Evolutionary conservation across 1,139 yeast genomes (phyloP).

Genomic region (Magnusiomyces magnusii): DNA sequence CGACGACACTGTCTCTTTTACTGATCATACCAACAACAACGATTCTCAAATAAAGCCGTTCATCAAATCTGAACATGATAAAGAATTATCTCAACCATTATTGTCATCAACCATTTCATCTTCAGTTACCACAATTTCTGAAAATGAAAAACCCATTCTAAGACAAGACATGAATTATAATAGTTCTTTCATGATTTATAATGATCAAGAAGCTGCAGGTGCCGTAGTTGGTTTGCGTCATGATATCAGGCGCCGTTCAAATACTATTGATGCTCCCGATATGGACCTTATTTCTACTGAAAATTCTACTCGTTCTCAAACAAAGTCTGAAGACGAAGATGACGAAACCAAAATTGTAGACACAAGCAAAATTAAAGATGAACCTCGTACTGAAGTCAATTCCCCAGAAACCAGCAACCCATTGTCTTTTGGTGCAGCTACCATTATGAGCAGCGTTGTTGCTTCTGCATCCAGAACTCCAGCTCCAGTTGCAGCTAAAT

Average conservation of each 20-base stretch:
- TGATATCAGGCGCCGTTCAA: not conserved
- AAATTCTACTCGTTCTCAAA: not conserved
- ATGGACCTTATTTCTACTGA: not conserved
- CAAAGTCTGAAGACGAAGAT: not conserved
- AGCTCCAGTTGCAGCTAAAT: slow-evolving; percentile 25
- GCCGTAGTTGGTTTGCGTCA: not conserved
- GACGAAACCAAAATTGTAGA: not conserved
- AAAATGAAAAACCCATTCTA: not conserved
- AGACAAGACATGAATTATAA: not conserved
- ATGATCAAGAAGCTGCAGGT: not conserved
- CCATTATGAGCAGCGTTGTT: slow-evolving; percentile 1
- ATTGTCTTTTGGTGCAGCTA: not conserved
- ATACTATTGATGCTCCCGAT: not conserved
- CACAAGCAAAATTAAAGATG: not conserved
- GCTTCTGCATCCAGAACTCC: slow-evolving; percentile 19
- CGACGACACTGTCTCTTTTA: not conserved
- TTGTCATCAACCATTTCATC: not conserved
- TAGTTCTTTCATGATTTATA: not conserved
- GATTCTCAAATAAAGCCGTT: not conserved
- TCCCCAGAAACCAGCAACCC: not conserved
- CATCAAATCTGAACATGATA: not conserved
- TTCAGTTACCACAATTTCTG: not conserved
- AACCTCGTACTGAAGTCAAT: not conserved
- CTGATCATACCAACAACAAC: not conserved
- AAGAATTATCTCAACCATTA: not conserved